Evolutionary conservation across 2,329 filamentous ascomycete species (phyloP), one percentile per base, ranked within the genome.

Genomic region (Penicillium sp.): DNA sequence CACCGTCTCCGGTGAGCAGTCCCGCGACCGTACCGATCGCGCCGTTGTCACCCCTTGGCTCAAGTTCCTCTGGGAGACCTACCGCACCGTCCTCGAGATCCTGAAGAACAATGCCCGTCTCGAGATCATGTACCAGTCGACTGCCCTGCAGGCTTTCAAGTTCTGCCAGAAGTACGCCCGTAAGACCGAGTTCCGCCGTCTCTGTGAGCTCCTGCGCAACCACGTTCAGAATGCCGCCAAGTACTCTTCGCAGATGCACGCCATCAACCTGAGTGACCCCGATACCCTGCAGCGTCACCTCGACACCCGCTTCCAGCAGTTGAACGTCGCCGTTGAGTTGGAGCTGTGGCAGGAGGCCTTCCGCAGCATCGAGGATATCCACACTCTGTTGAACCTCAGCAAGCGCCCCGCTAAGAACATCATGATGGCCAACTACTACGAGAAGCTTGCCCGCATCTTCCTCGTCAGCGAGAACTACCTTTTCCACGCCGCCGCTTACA

Each of bases 371-470:
- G 94, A 99, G 79, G 94, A 99, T 73, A 97, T 97, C 65, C 94
- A 99, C 79, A 97, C 92, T 47, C 85, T 99, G 51, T 86, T 99
- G 64, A 97, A 88, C 79, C 84, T 97, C 66, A 97, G 93, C 87
- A 97, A 97, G 84, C 90, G 94, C 52, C 92, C 92, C 36, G 88
- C 94, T 51, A 97, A 97, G 87, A 97, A 97, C 74, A 83, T 97
- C 72, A 97, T 99, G 94, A 99, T 99, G 94, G 94, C 94, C 78
- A 99, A 97, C 81, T 99, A 99, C 83, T 99, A 97, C 77, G 94
- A 99, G 83, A 97, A 97, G 80, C 86, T 99, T 55, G 97, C 94
- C 38, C 87, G 92, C 61, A 99, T 99, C 74, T 99, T 99, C 83
- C 85, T 99, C 60, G 94, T 97, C 63, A 96, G 93, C 75, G 94